These are phyloP conservation scores for Macrolepiota albuminosa DNA, from an alignment of 768 basidiomycete genomes.

Conservation along the genomic window DNA sequence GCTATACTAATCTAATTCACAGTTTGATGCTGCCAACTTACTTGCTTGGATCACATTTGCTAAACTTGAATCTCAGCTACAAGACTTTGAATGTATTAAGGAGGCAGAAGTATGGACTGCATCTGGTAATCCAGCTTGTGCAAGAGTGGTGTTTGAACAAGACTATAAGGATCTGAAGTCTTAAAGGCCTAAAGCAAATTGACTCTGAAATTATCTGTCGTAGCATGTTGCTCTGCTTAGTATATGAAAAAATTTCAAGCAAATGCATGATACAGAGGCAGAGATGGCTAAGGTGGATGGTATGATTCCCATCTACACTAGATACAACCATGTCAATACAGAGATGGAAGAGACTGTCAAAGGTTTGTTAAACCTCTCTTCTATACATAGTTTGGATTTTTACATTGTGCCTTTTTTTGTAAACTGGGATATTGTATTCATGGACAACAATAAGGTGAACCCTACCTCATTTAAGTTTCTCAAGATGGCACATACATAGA, in stretches of 20 bases:
- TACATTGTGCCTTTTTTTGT: background rate
- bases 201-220: background rate
- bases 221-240: slow-evolving; percentile 90
- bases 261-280: slow-evolving; percentile 68
- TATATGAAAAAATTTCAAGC: slow-evolving; percentile 94
- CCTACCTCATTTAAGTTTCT: too few relatives aligned
- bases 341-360: slow-evolving; percentile 85
- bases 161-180: slow-evolving; percentile 82
- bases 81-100: slow-evolving; percentile 78
- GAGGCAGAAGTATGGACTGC: slow-evolving; percentile 60
- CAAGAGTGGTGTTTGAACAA: too few relatives aligned
- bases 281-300: too few relatives aligned
- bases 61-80: slow-evolving; percentile 82
- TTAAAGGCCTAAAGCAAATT: slow-evolving; percentile 59
- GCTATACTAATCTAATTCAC: background rate
- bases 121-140: slow-evolving; percentile 64
- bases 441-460: slow-evolving; percentile 95
- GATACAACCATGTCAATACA: slow-evolving; percentile 76
- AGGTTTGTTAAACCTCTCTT: slow-evolving; percentile 41
- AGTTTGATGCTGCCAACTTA: slow-evolving; percentile 88
- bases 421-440: slow-evolving; percentile 96
- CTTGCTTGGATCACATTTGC: slow-evolving; percentile 96
- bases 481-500: too few relatives aligned
- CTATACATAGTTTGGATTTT: background rate
- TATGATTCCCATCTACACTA: slow-evolving; percentile 92